These are phyloP conservation scores for Hypoxylon subgilvum DNA, from an alignment of 495 filamentous ascomycete species.

Conservation along the genomic window DNA sequence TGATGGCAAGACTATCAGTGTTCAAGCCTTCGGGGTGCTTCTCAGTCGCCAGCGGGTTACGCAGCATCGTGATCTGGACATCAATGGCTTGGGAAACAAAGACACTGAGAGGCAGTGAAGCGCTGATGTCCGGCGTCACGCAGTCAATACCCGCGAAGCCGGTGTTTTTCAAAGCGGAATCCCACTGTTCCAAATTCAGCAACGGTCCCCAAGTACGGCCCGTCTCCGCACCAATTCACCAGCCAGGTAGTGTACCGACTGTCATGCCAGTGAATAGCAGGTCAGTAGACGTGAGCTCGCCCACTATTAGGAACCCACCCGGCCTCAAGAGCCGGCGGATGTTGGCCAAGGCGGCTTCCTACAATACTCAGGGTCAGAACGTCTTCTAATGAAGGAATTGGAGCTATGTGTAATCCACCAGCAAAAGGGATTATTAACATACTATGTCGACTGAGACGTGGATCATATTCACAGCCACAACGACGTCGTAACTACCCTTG, in stretches of 20 bases:
- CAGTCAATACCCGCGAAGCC: constrained; percentile 59
- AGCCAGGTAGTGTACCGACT: constrained; percentile 53
- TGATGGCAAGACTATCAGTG: no score
- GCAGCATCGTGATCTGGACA: not conserved
- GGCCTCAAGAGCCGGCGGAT: constrained; percentile 39
- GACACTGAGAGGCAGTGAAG: constrained; percentile 45
- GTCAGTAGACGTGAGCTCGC: constrained; percentile 46
- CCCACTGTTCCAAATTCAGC: constrained; percentile 47
- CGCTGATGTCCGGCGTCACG: constrained; percentile 27
- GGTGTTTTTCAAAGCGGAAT: constrained; percentile 41
- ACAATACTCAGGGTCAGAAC: not conserved
- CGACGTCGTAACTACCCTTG: constrained; percentile 53
- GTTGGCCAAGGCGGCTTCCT: constrained; percentile 13
- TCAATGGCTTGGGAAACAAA: constrained; percentile 56
- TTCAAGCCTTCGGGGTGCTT: no score
- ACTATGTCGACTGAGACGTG: no score
- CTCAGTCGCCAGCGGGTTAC: no score
- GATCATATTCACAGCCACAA: constrained; percentile 44
- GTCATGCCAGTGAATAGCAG: constrained; percentile 42
- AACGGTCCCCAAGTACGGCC: constrained; percentile 47
- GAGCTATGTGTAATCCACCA: no score
- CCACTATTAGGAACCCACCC: constrained; percentile 45
- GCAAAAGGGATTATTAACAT: no score
- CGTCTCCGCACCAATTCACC: constrained; percentile 60
- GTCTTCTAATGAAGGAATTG: no score